Conservation (phyloP, 1,284 basidiomycete genomes). For the Ustilago tritici region DNA sequence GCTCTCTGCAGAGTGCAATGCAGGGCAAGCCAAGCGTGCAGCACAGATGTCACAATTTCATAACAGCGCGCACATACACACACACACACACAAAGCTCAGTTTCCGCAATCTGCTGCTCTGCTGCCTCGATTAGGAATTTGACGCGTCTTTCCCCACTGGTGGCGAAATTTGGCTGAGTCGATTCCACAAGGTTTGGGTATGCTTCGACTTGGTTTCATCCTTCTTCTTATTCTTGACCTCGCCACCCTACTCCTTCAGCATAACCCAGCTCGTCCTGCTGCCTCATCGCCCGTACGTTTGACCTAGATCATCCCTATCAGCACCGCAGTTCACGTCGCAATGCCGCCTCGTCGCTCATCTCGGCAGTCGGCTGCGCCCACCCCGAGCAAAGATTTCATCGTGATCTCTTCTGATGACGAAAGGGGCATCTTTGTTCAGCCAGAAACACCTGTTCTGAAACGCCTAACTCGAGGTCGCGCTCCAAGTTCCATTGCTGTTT, state of each 20-base stretch:
- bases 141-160: neutral
- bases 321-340: neutral
- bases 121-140: constrained; percentile 7
- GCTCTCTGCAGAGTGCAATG: constrained; percentile 25
- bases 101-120: neutral
- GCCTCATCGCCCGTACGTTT: neutral
- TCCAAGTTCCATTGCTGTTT: constrained; percentile 28
- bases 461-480: constrained; percentile 15
- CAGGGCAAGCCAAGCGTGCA: constrained; percentile 32
- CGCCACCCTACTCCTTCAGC: neutral
- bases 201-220: neutral
- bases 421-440: neutral
- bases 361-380: constrained; percentile 26
- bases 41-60: neutral
- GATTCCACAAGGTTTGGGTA: neutral
- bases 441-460: constrained; percentile 5
- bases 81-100: constrained; percentile 1
- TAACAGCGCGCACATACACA: too few relatives aligned
- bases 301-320: neutral
- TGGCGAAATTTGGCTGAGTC: constrained; percentile 25
- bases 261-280: neutral
- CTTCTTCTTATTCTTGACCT: neutral
- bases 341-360: constrained; percentile 45
- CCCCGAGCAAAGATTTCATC: constrained; percentile 21
- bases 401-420: constrained; percentile 41